These are phyloP conservation scores for Suhomyces prunicola DNA, from an alignment of 805 yeast species.

Conservation along the genomic window DNA sequence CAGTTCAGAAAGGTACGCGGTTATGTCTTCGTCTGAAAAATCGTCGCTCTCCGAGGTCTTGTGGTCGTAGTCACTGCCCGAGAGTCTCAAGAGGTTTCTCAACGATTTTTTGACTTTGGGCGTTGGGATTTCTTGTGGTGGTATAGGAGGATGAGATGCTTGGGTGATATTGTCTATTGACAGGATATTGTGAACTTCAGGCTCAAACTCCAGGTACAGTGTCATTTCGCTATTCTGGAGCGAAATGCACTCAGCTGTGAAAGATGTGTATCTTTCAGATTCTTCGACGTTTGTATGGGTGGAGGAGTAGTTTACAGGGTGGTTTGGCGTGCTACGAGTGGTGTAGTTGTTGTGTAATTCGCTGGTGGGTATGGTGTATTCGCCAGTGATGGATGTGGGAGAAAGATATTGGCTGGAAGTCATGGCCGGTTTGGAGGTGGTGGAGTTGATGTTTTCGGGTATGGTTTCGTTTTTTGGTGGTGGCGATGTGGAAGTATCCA, in stretches of 20 bases:
- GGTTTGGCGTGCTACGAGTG: neutral
- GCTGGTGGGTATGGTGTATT: conserved; percentile 6
- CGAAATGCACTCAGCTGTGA: conserved; percentile 36
- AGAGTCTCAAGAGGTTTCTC: conserved; percentile 4
- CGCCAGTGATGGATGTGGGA: conserved; percentile 4
- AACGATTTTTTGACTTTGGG: conserved; percentile 4
- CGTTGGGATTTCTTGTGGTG: neutral
- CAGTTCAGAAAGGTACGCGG: conserved; percentile 18
- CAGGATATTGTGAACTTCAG: neutral
- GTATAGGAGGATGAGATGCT: neutral
- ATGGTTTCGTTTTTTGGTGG: neutral
- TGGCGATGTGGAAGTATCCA: neutral
- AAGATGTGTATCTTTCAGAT: conserved; percentile 24
- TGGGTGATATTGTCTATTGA: neutral
- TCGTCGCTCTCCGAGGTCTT: neutral
- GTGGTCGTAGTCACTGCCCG: neutral
- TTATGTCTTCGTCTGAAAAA: conserved; percentile 10
- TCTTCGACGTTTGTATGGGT: conserved; percentile 2
- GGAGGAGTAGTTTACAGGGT: neutral
- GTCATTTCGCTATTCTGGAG: conserved; percentile 40
- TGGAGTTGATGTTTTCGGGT: neutral
- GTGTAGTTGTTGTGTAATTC: conserved; percentile 1
- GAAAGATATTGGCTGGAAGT: conserved; percentile 1
- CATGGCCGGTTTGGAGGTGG: neutral
- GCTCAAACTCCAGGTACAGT: conserved; percentile 5